Conservation (phyloP, 129 eudicot genomes). For the Flaveria linearis region DNA sequence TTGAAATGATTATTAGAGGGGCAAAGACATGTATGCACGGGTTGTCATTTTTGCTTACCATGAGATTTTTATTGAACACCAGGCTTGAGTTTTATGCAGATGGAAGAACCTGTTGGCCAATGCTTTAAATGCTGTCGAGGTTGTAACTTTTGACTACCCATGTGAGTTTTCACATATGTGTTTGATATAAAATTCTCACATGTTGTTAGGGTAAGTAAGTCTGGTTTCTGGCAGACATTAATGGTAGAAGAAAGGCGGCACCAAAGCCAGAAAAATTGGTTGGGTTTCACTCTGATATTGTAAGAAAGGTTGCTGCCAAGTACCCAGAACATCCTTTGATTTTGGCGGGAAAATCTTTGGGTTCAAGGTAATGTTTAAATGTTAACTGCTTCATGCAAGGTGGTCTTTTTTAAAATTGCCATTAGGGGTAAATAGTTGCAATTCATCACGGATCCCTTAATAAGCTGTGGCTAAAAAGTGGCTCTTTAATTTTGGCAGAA, state of each 20-base stretch:
- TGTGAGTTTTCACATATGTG: constrained; percentile 46
- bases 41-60: background rate
- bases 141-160: constrained; percentile 84
- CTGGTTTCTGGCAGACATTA: constrained; percentile 45
- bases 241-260: constrained; percentile 67
- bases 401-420: background rate
- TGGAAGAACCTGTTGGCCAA: constrained; percentile 67
- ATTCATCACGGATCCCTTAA: background rate
- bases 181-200: background rate
- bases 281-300: constrained; percentile 64
- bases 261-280: constrained; percentile 85
- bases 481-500: constrained; percentile 39
- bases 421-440: background rate
- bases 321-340: constrained; percentile 80
- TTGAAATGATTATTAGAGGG: constrained; percentile 9
- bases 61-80: constrained; percentile 3
- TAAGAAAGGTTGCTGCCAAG: constrained; percentile 52
- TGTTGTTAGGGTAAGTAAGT: background rate
- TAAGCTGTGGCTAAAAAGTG: background rate
- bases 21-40: background rate
- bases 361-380: constrained; percentile 65
- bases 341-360: constrained; percentile 83
- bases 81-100: constrained; percentile 52
- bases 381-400: background rate
- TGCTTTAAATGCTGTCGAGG: constrained; percentile 64